phyloP scores from a whole-genome alignment of 768 basidiomycete species.

The Phanerochaete sordida region DNA sequence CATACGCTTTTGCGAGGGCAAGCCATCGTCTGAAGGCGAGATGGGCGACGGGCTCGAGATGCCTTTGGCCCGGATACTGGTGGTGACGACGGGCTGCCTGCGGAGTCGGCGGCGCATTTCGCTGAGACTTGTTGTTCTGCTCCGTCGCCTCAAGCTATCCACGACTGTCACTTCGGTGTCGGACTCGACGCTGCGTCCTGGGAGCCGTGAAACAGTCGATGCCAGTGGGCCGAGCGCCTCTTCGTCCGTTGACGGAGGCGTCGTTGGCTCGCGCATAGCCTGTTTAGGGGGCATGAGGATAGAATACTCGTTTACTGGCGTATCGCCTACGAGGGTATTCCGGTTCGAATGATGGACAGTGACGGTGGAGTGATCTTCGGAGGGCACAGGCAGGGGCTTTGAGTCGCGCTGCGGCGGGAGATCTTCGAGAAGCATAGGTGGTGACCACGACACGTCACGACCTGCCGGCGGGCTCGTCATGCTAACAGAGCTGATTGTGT shows the following conservation, averaged over 20 bases:
- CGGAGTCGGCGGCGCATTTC: not conserved
- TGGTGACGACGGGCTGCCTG: not conserved
- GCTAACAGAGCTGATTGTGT: slow-evolving; percentile 23
- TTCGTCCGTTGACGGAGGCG: not conserved
- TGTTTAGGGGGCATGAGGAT: slow-evolving; percentile 12
- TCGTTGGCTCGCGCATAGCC: not conserved
- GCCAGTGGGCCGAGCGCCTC: not conserved
- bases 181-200: slow-evolving; percentile 3
- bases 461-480: slow-evolving; percentile 8
- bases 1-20: not conserved
- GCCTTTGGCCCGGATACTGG: not conserved
- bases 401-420: not conserved
- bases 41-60: slow-evolving; percentile 8
- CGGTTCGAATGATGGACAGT: not conserved
- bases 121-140: not conserved
- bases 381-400: slow-evolving; percentile 5
- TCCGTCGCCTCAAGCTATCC: not conserved
- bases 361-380: not conserved
- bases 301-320: slow-evolving; percentile 18
- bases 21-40: not conserved
- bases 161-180: slow-evolving; percentile 1
- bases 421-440: not conserved
- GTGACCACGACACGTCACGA: slow-evolving; percentile 10
- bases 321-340: slow-evolving; percentile 11
- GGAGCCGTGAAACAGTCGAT: not conserved